These are phyloP conservation scores for Nannochloropsis oceanica DNA, from an alignment of 108 stramenopile species.

Conservation along the genomic window DNA sequence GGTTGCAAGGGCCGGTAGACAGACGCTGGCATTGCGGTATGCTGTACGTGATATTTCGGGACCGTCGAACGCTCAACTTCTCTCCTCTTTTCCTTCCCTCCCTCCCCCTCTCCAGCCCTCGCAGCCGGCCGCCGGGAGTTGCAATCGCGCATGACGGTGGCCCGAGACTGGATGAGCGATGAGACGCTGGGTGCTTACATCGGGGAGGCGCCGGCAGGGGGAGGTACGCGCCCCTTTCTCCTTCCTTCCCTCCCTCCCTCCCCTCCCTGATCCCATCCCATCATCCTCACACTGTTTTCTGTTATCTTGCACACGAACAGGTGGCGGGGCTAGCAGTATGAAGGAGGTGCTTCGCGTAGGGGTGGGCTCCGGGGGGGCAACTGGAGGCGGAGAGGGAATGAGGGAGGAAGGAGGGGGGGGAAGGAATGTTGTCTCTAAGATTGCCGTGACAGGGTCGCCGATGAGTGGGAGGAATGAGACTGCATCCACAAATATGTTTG, in stretches of 20 bases:
- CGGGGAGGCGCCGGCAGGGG: neutral
- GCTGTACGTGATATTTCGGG: neutral
- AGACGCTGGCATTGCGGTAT: neutral
- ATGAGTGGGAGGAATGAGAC: neutral
- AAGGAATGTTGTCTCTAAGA: neutral
- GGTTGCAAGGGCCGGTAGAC: neutral
- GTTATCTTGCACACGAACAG: neutral
- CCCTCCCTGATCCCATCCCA: neutral
- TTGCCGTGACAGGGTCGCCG: neutral
- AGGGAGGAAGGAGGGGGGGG: neutral
- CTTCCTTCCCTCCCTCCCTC: neutral
- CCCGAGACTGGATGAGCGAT: constrained; percentile 12
- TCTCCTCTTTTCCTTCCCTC: neutral
- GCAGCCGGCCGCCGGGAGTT: neutral
- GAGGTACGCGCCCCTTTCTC: neutral
- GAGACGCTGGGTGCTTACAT: constrained; percentile 24
- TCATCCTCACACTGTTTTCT: neutral
- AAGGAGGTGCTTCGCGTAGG: neutral
- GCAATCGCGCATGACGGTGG: neutral
- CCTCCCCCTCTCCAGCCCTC: neutral
- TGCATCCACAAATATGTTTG: neutral
- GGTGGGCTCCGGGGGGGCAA: neutral
- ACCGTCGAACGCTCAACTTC: neutral
- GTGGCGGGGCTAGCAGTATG: neutral
- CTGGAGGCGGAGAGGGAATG: neutral